Evolutionary conservation across 495 filamentous ascomycete genomes (phyloP).

Genomic region (Lasiosphaeria hispida): DNA sequence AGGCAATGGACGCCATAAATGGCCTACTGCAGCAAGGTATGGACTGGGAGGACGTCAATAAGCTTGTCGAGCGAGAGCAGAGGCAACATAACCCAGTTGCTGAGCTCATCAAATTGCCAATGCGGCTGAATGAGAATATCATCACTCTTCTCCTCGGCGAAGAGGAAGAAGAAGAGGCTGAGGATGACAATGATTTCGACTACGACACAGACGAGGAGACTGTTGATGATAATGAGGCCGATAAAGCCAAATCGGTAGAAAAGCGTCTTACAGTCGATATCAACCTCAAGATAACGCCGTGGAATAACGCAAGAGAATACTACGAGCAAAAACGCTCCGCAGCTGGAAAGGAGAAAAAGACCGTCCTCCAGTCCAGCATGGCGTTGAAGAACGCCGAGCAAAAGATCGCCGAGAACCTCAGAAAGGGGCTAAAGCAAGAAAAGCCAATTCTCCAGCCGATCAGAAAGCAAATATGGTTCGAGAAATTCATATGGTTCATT

Average conservation of each 20-base stretch:
- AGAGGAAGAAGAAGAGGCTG: constrained; percentile 51
- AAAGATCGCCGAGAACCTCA: constrained; percentile 82
- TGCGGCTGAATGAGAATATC: constrained; percentile 86
- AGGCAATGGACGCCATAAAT: constrained; percentile 88
- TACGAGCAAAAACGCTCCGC: constrained; percentile 84
- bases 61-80: constrained; percentile 83
- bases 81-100: constrained; percentile 78
- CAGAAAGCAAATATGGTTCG: constrained; percentile 85
- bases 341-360: constrained; percentile 82
- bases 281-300: constrained; percentile 75
- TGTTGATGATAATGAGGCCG: constrained; percentile 55
- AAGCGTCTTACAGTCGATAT: constrained; percentile 72
- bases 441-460: constrained; percentile 84
- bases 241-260: constrained; percentile 41
- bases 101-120: constrained; percentile 77
- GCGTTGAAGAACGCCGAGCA: constrained; percentile 86
- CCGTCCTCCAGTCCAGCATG: constrained; percentile 73
- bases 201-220: constrained; percentile 66
- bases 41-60: constrained; percentile 92
- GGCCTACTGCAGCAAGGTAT: constrained; percentile 85
- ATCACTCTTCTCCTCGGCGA: constrained; percentile 78
- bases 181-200: constrained; percentile 51
- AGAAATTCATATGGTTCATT: constrained; percentile 93
- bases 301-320: constrained; percentile 87
- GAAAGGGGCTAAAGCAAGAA: constrained; percentile 84